Evolutionary conservation across 2,329 filamentous ascomycete genomes (phyloP), one percentile per base, ranked within the genome.

Genomic region (Monilinia vaccinii-corymbosi): DNA sequence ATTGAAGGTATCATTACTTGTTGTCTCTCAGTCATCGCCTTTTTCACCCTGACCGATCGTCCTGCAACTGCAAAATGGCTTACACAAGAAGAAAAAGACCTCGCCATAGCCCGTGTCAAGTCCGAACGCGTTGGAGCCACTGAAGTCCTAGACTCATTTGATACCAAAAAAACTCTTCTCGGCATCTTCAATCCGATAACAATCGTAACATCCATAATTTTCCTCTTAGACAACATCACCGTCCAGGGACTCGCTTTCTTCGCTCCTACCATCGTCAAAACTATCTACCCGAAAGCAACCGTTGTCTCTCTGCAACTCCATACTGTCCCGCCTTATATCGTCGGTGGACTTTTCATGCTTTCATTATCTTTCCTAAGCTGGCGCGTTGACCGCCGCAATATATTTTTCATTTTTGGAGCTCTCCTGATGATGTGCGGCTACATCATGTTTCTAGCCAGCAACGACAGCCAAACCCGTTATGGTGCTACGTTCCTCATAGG

Each of bases 221-320:
- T 71, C 52, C 64, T 70, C 23, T 61, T 69, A 18, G 45, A 71
- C 51, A 67, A 87, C 72, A 81, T 89, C 69, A 89, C 86, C 0
- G 85, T 89, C 2, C 84, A 88, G 68, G 85, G 86, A 4, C 75
- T 89, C 4, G 83, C 83, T 1, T 88, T 88, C 76, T 89, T 89
- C 71, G 75, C 79, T 0, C 87, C 87, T 0, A 89, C 86, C 0
- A 89, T 91, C 63, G 84, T 90, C 46, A 73, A 74, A 47, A 87
- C 81, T 2, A 88, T 90, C 65, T 89, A 89, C 67, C 82, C 83
- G 0, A 68, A 78, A 1, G 74, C 75, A 58, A 76, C 75, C 16
- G 78, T 83, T 2, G 75, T 89, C 16, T 79, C 78, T 1, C 83
- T 88, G 69, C 87, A 90, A 71, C 79, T 89, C 0, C 81, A 81